Conservation (phyloP, 768 basidiomycete genomes). For the Podaxis rugospora region DNA sequence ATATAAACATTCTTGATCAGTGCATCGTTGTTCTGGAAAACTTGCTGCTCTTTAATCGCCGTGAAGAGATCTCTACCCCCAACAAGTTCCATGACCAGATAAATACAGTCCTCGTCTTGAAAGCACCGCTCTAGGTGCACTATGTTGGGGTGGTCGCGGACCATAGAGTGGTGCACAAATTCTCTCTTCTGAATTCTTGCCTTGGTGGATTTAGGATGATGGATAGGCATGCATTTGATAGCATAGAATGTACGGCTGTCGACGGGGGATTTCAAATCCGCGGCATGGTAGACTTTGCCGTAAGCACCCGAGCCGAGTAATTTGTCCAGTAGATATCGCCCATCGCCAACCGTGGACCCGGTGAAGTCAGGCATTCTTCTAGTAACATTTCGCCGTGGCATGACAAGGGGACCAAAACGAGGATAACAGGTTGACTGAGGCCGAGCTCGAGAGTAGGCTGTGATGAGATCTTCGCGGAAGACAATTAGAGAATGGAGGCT, state of each 20-base stretch:
- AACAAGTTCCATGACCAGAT: constrained; percentile 60
- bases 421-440: constrained; percentile 9
- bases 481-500: background rate
- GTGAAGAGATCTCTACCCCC: constrained; percentile 64
- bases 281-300: constrained; percentile 72
- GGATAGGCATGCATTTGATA: constrained; percentile 70
- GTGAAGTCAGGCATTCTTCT: constrained; percentile 47
- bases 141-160: constrained; percentile 57
- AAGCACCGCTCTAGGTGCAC: constrained; percentile 65
- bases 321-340: constrained; percentile 56
- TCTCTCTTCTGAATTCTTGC: constrained; percentile 65
- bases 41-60: constrained; percentile 54
- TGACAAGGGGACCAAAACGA: constrained; percentile 17
- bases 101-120: constrained; percentile 56
- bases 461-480: constrained; percentile 6
- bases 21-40: constrained; percentile 53
- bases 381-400: constrained; percentile 37
- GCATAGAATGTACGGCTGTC: constrained; percentile 48
- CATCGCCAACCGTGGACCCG: constrained; percentile 48
- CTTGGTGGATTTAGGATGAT: constrained; percentile 48
- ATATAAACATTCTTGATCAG: constrained; percentile 67
- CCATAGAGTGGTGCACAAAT: constrained; percentile 50
- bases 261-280: constrained; percentile 40
- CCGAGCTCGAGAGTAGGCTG: constrained; percentile 4
- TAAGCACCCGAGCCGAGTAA: constrained; percentile 73